phyloP scores from a whole-genome alignment of 2,329 filamentous ascomycete species.

The Nothophoma quercina region DNA sequence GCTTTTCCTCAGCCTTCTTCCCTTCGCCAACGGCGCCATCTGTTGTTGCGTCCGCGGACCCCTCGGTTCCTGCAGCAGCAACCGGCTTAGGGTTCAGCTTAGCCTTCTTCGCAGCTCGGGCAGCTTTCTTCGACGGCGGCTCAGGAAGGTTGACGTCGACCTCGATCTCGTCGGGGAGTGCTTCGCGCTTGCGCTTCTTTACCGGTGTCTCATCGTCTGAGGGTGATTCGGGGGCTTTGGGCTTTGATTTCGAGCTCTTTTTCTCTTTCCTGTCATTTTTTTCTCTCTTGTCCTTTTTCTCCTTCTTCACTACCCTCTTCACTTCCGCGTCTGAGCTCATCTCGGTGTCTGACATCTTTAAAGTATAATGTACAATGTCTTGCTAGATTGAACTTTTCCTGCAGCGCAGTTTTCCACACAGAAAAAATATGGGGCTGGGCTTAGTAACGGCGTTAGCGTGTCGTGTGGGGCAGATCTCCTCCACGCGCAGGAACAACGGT shows the following conservation, averaged over 20 bases:
- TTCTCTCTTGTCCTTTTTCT: constrained; percentile 37
- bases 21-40: constrained; percentile 41
- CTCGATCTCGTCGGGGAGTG: constrained; percentile 72
- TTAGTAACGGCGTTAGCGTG: constrained; percentile 17
- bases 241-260: constrained; percentile 31
- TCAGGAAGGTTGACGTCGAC: constrained; percentile 91
- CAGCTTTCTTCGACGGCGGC: constrained; percentile 91
- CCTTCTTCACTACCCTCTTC: constrained; percentile 25
- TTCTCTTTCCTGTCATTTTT: constrained; percentile 39
- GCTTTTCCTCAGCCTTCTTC: constrained; percentile 53
- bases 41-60: constrained; percentile 18
- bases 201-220: constrained; percentile 30
- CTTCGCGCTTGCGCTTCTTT: constrained; percentile 64
- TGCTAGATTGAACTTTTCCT: constrained; percentile 12
- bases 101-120: constrained; percentile 87
- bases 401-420: constrained; percentile 14
- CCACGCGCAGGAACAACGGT: constrained; percentile 4
- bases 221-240: constrained; percentile 22
- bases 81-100: constrained; percentile 58
- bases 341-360: constrained; percentile 20
- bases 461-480: constrained; percentile 10
- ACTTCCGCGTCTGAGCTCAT: constrained; percentile 20
- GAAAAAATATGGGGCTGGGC: constrained; percentile 11
- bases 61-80: constrained; percentile 17
- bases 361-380: background rate